A percentile compares a stretch with the other conserved stretches of the same genome.
Evolutionary conservation across 306 rosid genomes (phyloP).

Genomic region (Vigna unguiculata): DNA sequence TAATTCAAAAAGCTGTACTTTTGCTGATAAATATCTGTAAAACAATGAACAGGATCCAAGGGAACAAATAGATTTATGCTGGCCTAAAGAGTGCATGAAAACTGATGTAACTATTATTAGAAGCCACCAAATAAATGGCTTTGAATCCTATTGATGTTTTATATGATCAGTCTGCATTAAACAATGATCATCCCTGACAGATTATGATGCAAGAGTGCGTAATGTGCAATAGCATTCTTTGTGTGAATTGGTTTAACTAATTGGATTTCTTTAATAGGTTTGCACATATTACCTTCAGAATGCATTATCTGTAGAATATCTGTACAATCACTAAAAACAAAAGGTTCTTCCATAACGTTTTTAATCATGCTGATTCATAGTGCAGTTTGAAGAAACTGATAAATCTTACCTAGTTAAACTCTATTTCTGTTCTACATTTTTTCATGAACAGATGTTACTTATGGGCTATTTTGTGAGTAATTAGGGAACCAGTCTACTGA

Average conservation of each 20-base stretch:
- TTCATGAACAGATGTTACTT: background rate
- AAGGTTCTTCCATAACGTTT: background rate
- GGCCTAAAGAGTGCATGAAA: background rate
- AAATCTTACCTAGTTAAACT: background rate
- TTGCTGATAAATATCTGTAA: background rate
- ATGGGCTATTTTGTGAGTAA: slow-evolving; percentile 2
- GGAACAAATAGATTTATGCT: background rate
- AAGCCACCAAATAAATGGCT: background rate
- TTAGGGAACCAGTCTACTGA: background rate
- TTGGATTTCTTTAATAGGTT: background rate
- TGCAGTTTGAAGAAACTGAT: background rate
- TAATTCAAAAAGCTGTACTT: background rate
- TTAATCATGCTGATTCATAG: background rate
- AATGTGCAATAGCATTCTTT: background rate
- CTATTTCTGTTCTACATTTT: background rate
- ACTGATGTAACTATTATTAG: background rate
- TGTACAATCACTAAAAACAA: background rate
- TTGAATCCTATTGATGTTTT: slow-evolving; percentile 5
- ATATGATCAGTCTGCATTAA: background rate
- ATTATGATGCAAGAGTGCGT: background rate
- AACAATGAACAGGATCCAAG: slow-evolving; percentile 2
- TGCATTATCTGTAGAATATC: background rate
- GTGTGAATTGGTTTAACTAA: background rate
- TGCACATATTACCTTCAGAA: background rate
- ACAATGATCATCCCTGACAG: background rate